These are phyloP conservation scores for Neurospora sp. DNA, from an alignment of 495 filamentous ascomycete genomes.

Conservation along the genomic window DNA sequence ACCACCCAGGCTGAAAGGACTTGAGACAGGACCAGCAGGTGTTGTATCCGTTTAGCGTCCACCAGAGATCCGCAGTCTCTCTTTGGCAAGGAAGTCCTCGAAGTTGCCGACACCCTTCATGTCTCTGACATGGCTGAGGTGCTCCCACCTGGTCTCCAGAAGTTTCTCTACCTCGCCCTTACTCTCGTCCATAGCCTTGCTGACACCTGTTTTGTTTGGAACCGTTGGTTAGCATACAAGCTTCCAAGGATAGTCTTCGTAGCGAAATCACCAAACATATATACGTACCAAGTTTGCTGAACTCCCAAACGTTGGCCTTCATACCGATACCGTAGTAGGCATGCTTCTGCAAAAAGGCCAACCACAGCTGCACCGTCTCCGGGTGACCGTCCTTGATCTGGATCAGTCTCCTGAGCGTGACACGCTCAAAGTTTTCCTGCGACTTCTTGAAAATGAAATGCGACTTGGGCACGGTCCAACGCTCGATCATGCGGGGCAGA, in stretches of 20 bases:
- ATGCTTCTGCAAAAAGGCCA: slow-evolving; percentile 83
- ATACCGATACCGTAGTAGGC: slow-evolving; percentile 91
- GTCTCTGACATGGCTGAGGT: slow-evolving; percentile 49
- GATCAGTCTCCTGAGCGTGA: slow-evolving; percentile 75
- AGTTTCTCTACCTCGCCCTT: slow-evolving; percentile 48
- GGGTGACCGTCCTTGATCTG: slow-evolving; percentile 90
- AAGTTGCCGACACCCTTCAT: slow-evolving; percentile 40
- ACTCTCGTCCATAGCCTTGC: slow-evolving; percentile 53
- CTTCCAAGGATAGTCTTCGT: background rate
- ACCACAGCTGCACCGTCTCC: slow-evolving; percentile 79
- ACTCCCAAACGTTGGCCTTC: slow-evolving; percentile 96
- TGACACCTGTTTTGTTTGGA: slow-evolving; percentile 41
- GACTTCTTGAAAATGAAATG: slow-evolving; percentile 94
- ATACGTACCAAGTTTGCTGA: slow-evolving; percentile 55
- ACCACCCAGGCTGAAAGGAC: background rate
- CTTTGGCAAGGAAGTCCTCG: slow-evolving; percentile 43
- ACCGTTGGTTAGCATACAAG: background rate
- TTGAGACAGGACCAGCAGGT: background rate
- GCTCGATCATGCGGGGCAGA: slow-evolving; percentile 73
- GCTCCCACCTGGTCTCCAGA: slow-evolving; percentile 51
- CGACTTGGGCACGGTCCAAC: slow-evolving; percentile 87
- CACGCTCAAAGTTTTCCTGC: slow-evolving; percentile 94
- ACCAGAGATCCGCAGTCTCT: slow-evolving; percentile 31
- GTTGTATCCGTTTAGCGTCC: slow-evolving; percentile 14
- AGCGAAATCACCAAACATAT: background rate